Percentiles rank a stretch among this genome's conserved stretches.
phyloP scores from a whole-genome alignment of 495 filamentous ascomycete species.

The Penicillium crystallinum region DNA sequence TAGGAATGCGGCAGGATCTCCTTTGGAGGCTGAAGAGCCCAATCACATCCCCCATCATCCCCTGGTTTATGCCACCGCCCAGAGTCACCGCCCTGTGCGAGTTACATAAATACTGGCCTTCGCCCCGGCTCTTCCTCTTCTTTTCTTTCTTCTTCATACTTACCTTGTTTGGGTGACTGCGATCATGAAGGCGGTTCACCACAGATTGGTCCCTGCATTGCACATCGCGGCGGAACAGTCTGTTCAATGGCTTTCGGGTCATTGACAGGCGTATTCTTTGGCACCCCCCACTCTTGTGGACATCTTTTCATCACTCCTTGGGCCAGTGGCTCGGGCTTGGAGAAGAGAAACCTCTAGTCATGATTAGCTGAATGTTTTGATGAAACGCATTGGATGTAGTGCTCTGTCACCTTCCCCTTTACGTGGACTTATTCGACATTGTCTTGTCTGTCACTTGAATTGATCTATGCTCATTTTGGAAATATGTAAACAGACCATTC shows the following conservation, averaged over 20 bases:
- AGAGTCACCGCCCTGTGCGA: background rate
- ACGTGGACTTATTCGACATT: too few species aligned
- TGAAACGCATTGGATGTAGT: background rate
- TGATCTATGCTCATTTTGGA: too few species aligned
- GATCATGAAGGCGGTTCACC: constrained; percentile 58
- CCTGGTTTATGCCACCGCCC: background rate
- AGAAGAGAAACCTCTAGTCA: constrained; percentile 45
- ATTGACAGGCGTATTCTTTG: constrained; percentile 72
- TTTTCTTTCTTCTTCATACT: constrained; percentile 62
- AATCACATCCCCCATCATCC: background rate
- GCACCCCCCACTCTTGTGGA: constrained; percentile 42
- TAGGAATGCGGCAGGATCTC: too few species aligned
- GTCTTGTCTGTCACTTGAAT: too few species aligned
- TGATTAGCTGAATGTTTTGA: too few species aligned
- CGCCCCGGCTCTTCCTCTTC: constrained; percentile 22
- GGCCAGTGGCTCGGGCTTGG: constrained; percentile 44
- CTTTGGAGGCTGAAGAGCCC: too few species aligned
- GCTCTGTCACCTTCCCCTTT: background rate
- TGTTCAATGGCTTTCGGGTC: constrained; percentile 65
- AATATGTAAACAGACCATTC: too few species aligned
- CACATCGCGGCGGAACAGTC: constrained; percentile 65
- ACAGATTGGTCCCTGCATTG: constrained; percentile 68
- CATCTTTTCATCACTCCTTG: constrained; percentile 54
- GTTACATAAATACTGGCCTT: background rate
- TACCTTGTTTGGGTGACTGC: constrained; percentile 63